Conservation (phyloP, 108 stramenopile species). For the Cyclotella choctawhatcheeana region DNA sequence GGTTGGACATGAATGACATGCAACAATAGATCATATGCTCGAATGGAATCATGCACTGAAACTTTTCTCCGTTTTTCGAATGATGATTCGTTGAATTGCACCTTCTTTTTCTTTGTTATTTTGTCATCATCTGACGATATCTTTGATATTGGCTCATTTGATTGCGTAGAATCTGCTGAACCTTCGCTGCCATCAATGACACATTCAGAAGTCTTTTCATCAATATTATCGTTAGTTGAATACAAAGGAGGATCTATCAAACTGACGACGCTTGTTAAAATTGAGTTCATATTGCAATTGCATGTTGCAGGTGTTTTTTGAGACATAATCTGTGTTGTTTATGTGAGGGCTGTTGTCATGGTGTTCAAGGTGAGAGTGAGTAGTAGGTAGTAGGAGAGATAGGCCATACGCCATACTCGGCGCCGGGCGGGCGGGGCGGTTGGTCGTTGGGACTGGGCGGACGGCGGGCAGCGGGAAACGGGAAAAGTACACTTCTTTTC, state of each 20-base stretch:
- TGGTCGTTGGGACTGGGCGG: no score
- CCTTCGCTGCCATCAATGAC: neutral
- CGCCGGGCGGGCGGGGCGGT: no score
- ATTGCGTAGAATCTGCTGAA: neutral
- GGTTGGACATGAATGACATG: conserved; percentile 20
- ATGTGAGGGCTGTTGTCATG: no score
- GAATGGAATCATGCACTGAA: conserved; percentile 23
- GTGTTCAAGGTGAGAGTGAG: neutral
- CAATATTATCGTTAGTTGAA: neutral
- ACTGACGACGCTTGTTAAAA: conserved; percentile 25
- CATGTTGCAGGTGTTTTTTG: conserved; percentile 6
- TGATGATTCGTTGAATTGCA: conserved; percentile 27
- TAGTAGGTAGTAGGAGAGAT: neutral
- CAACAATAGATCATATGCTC: conserved; percentile 37
- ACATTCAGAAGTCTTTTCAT: no score
- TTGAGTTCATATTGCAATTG: conserved; percentile 8
- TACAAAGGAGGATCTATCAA: conserved; percentile 35
- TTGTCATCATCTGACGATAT: neutral
- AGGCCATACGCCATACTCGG: no score
- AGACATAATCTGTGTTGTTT: no score
- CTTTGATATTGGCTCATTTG: neutral
- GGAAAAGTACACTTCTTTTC: no score
- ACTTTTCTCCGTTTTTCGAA: conserved; percentile 4
- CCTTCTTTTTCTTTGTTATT: conserved; percentile 12
- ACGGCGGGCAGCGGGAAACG: no score